Evolutionary conservation across 192 early-diverging fungal species (phyloP).

Genomic region (Umbelopsis sp.): DNA sequence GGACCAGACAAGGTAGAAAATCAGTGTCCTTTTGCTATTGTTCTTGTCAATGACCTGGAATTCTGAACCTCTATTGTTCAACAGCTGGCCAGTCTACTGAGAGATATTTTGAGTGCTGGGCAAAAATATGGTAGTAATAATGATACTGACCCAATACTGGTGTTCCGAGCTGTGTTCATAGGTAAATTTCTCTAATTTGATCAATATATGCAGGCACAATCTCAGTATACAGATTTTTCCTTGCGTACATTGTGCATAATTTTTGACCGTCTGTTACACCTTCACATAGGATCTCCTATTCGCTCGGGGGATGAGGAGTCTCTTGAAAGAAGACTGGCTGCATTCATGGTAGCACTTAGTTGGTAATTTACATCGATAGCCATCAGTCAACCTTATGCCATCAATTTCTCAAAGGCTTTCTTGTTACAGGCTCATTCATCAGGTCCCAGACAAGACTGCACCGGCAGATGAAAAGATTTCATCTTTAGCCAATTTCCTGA

Average conservation of each 20-base stretch:
- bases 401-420: background rate
- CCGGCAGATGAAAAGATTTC: slow-evolving; percentile 6
- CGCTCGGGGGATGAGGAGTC: background rate
- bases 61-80: slow-evolving; percentile 1
- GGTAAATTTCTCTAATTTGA: slow-evolving; percentile 3
- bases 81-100: background rate
- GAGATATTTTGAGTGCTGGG: background rate
- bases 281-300: slow-evolving; percentile 26
- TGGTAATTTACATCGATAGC: slow-evolving; percentile 19
- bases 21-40: background rate
- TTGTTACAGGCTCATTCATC: background rate
- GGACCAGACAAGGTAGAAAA: slow-evolving; percentile 26
- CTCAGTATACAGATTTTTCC: background rate
- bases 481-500: slow-evolving; percentile 24
- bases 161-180: slow-evolving; percentile 21
- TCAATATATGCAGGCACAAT: background rate
- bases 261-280: background rate
- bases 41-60: background rate
- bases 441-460: slow-evolving; percentile 1
- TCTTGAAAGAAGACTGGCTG: slow-evolving; percentile 10
- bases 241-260: background rate
- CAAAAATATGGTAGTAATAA: background rate
- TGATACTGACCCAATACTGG: slow-evolving; percentile 24
- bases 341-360: slow-evolving; percentile 14
- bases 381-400: background rate